Evolutionary conservation across 495 filamentous ascomycete species (phyloP).

Genomic region (Penicillium cinerascens): DNA sequence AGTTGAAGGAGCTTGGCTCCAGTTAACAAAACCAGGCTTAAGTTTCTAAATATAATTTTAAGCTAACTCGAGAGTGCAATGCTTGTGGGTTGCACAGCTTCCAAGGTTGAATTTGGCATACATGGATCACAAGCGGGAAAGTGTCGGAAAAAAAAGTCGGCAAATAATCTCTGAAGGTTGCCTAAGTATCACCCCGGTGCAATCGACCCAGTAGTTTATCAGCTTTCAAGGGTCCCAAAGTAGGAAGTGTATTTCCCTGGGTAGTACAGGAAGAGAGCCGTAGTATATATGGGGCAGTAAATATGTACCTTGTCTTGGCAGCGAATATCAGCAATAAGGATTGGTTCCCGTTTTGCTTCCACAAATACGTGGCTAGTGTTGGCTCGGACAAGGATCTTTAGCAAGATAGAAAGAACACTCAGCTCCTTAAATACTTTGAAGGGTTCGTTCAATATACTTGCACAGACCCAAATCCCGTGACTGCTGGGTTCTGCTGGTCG

Average conservation of each 20-base stretch:
- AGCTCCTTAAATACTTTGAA: not conserved
- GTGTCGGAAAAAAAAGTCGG: not conserved
- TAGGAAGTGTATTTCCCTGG: no score
- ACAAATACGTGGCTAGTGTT: no score
- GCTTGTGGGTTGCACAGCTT: not conserved
- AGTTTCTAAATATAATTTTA: not conserved
- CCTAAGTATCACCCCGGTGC: not conserved
- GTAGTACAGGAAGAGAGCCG: no score
- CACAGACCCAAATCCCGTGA: slow-evolving; percentile 30
- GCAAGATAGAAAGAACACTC: not conserved
- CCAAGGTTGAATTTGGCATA: not conserved
- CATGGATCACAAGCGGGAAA: not conserved
- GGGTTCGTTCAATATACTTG: not conserved
- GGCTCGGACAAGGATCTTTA: no score
- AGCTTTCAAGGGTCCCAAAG: no score
- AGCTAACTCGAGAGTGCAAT: not conserved
- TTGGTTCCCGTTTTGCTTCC: no score
- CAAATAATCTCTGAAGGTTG: not conserved
- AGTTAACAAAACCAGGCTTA: not conserved
- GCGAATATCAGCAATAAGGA: no score
- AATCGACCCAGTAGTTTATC: no score
- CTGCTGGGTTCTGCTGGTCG: slow-evolving; percentile 4
- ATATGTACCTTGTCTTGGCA: no score
- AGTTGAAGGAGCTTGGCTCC: not conserved
- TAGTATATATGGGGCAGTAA: no score